These are phyloP conservation scores for Apocynum venetum DNA, from an alignment of 257 asterid genomes.

Conservation along the genomic window DNA sequence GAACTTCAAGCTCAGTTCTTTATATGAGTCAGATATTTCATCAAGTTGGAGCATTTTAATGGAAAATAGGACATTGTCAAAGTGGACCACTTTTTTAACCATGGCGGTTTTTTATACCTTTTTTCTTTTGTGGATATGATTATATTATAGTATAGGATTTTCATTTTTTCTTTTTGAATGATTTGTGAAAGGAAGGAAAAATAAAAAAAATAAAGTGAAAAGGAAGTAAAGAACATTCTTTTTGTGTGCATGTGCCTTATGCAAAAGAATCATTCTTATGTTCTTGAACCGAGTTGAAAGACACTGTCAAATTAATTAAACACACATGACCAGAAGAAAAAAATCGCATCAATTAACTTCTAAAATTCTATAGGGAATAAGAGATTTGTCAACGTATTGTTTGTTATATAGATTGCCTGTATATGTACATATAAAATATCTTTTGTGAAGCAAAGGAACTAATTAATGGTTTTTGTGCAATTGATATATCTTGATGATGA, in stretches of 20 bases:
- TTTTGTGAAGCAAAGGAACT: no score
- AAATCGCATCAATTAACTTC: no score
- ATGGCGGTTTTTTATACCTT: slow-evolving; percentile 11
- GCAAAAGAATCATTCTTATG: slow-evolving; percentile 9
- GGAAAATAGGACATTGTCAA: slow-evolving; percentile 22
- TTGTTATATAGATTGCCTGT: no score
- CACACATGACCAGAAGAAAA: no score
- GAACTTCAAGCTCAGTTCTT: slow-evolving; percentile 43
- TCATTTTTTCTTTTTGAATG: no score
- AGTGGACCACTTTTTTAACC: slow-evolving; percentile 32
- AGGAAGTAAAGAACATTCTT: slow-evolving; percentile 25
- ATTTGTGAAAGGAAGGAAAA: no score
- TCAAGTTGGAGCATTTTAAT: slow-evolving; percentile 37
- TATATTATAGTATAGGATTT: background rate
- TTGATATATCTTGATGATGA: no score
- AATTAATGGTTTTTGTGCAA: no score
- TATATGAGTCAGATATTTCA: slow-evolving; percentile 53
- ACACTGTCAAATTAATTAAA: background rate
- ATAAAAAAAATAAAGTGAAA: background rate
- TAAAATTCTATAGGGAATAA: no score
- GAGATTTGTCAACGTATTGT: no score
- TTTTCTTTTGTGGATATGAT: slow-evolving; percentile 28
- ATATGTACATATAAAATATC: no score
- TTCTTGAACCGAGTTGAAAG: slow-evolving; percentile 9
- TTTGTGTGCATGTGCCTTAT: background rate